Base-by-base conservation (phyloP, 169 alveolate genomes). In the Babesia bigemina region DNA sequence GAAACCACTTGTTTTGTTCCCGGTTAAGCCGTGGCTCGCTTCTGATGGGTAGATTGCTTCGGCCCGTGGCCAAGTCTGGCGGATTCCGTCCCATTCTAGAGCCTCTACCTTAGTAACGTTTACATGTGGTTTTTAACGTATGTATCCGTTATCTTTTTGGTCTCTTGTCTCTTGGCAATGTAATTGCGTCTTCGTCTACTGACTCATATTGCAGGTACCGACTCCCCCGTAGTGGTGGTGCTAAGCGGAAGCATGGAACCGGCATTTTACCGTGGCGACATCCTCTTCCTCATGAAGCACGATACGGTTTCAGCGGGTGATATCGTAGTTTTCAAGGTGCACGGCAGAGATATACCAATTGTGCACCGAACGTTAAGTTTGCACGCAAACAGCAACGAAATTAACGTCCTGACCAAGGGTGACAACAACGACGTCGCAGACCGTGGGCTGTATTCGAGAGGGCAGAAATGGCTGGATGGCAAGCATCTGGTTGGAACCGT, bases 181-280 rank as follows among this genome's bases (percentile, higher is more conserved):
- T 33, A 33, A 33, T 33, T 33, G 39, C 39, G 39, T 33, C 10
- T 33, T 33, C 39, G 39, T 33, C 6, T 2, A 33, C 39, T 6
- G 39, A 33, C 39, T 33, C 2, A 33, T 6, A 33, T 33, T 6
- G 39, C 93, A 75, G 86, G 88, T 17, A 91, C 95, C 39, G 98
- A 95, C 57, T 85, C 94, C 21, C 98, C 98, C 22, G 92, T 95
- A 19, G 98, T 95, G 28, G 98, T 95, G n/a, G 98, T 95, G 11
- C 86, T 95, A 36, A 92, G 94, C 63, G 98, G 97, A 21, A 90
- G 96, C 70, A 95, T 95, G 98, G 98, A 93, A 71, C 97, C 98
- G 10, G 92, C 95, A n/a, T 94, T 91, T 76, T 91, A 90, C 86
- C 84, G 98, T 73, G 98, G 98, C 11, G 98, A 95, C 79, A 93